Base-by-base conservation (phyloP, 228 moss, liverwort and hornwort species). In the Sphagnum magellanicum region DNA sequence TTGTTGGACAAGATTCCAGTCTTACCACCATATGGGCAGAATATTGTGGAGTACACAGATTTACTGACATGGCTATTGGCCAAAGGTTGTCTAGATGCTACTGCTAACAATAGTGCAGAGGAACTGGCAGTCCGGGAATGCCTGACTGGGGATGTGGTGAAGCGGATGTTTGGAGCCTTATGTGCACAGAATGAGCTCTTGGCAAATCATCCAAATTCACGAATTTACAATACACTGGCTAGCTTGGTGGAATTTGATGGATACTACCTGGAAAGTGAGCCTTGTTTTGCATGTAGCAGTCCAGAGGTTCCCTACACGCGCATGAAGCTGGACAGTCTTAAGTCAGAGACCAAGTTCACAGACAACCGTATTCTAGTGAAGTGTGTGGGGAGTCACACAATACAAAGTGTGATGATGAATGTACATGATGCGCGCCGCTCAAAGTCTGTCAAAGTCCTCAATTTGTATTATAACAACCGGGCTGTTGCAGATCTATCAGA, bases 341-440 rank as follows among this genome's bases (percentile, higher is more conserved):
- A 98, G 81, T 90, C 94, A 60, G 98, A 98, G 82, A 92, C 98
- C 0, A 98, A 98, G 68, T 98, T 90, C 73, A 98, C 98, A 52
- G 98, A 94, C 64, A 94, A 98, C 49, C 84, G 98, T 16, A 98
- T 98, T 75, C 76, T 98, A 73, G 98, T 98, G 69, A 98, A 98
- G 71, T 98, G 98, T 75, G 92, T 98, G 11, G 98, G 94, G 50
- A 98, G 98, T 78, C 98, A 98, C 69, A 98, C 98, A 49, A 98
- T 98, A 66, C 98, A 98, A 87, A 92, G 92, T 75, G 98, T 98
- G 72, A 98, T 90, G 61, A 98, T 98, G 98, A 98, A 94, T 78
- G 98, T 98, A 63, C 94, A 98, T 83, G 98, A 98, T 80, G 98
- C 92, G 13, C 98, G 98, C 50, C 85, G 94, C 69, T 98, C 98